Percentiles rank a stretch among this genome's conserved stretches.
These are phyloP conservation scores for Berkeleyomyces rouxiae DNA, from an alignment of 2,329 filamentous ascomycete genomes.

Conservation along the genomic window DNA sequence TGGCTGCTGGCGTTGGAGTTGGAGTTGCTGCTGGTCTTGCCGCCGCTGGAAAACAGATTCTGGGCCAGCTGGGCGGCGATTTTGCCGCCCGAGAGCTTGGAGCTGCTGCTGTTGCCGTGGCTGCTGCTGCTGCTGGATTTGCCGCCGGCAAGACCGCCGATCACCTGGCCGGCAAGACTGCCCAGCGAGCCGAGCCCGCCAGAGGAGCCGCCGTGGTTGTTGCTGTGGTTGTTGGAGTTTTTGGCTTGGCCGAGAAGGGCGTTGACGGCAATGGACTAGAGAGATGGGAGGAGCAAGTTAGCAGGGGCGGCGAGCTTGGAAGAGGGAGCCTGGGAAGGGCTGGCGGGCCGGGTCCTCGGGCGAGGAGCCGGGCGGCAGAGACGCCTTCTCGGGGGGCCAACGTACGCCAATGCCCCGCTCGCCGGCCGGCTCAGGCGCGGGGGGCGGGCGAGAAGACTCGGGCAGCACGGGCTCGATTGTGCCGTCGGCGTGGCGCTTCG, in stretches of 20 bases:
- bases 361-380: slow-evolving; percentile 4
- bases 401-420: slow-evolving; percentile 51
- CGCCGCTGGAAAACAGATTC: slow-evolving; percentile 33
- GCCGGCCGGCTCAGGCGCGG: slow-evolving; percentile 33
- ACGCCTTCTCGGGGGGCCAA: slow-evolving; percentile 15
- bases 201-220: slow-evolving; percentile 22
- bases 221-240: slow-evolving; percentile 24
- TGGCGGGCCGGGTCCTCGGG: slow-evolving; percentile 16
- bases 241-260: slow-evolving; percentile 34
- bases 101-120: slow-evolving; percentile 20
- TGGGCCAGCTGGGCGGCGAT: slow-evolving; percentile 40
- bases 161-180: slow-evolving; percentile 31
- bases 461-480: slow-evolving; percentile 42
- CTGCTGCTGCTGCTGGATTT: slow-evolving; percentile 17
- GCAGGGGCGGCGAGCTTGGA: slow-evolving; percentile 17
- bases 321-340: slow-evolving; percentile 14
- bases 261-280: slow-evolving; percentile 43
- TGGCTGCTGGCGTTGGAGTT: slow-evolving; percentile 20
- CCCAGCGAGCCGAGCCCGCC: slow-evolving; percentile 30
- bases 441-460: slow-evolving; percentile 28
- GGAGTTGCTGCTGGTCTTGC: slow-evolving; percentile 23
- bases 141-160: slow-evolving; percentile 23
- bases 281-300: neutral
- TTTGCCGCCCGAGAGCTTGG: slow-evolving; percentile 29
- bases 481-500: slow-evolving; percentile 42